phyloP scores from a whole-genome alignment of 164 flowering plant genomes.

The Sedum album region DNA sequence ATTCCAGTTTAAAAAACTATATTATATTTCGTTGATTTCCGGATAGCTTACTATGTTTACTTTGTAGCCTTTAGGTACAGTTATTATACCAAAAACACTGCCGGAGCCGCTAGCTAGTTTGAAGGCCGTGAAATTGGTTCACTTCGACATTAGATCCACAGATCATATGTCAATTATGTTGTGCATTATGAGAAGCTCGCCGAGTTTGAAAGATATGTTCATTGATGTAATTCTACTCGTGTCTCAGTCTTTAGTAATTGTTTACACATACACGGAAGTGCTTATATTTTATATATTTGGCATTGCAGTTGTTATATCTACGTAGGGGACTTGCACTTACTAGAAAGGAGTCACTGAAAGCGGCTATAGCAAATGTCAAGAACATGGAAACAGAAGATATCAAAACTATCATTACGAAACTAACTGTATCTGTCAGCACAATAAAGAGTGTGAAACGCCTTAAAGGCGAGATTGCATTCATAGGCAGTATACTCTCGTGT shows the following conservation, averaged over 20 bases:
- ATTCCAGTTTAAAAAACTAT: background rate
- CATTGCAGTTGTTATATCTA: conserved; percentile 1
- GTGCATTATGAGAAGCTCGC: conserved; percentile 2
- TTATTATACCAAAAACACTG: background rate
- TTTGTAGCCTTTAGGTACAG: background rate
- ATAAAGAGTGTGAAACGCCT: too few relatives aligned
- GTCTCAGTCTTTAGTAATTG: background rate
- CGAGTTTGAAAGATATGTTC: background rate
- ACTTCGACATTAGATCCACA: background rate
- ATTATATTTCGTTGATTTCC: background rate
- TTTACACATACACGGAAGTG: too few relatives aligned
- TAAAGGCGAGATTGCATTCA: too few relatives aligned
- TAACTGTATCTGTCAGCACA: too few relatives aligned
- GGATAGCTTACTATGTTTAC: background rate
- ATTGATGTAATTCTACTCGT: background rate
- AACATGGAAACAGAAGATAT: too few relatives aligned
- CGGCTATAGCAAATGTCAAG: too few relatives aligned
- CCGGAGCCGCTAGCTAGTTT: background rate
- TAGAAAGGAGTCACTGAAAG: too few relatives aligned
- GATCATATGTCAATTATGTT: background rate
- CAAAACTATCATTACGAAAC: too few relatives aligned
- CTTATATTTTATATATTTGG: too few relatives aligned
- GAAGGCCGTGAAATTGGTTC: background rate
- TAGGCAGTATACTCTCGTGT: too few relatives aligned
- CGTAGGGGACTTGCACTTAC: too few relatives aligned